Conservation (phyloP, 2,329 filamentous ascomycete genomes). For the Aspergillus amoenus region DNA sequence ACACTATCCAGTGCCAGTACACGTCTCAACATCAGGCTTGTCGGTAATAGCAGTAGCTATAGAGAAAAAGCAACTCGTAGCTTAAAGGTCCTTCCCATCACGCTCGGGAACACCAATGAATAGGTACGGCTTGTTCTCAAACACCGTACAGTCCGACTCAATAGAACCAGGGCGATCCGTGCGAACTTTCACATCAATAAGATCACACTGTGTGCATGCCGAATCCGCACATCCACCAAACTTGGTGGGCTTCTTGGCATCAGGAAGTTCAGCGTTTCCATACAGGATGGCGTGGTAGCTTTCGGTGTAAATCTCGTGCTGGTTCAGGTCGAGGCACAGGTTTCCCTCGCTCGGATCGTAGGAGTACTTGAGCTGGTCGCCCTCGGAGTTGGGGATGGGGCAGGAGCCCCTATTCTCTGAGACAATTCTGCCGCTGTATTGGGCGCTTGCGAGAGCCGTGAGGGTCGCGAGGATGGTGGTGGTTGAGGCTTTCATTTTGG, state of each 20-base stretch:
- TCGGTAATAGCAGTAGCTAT: too few species aligned
- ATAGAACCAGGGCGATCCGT: not conserved
- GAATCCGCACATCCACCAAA: not conserved
- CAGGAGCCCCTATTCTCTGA: not conserved
- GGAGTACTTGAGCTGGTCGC: not conserved
- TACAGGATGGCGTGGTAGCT: not conserved
- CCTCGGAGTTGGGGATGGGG: not conserved
- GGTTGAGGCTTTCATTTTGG: not conserved
- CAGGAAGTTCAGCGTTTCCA: not conserved
- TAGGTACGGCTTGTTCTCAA: not conserved
- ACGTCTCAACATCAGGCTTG: too few species aligned
- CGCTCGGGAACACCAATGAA: not conserved
- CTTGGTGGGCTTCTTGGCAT: not conserved
- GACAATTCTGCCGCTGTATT: not conserved
- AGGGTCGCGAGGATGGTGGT: not conserved
- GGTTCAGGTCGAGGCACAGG: not conserved
- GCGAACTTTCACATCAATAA: not conserved
- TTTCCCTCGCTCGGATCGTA: not conserved
- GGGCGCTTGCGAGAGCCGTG: not conserved
- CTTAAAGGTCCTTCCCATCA: not conserved
- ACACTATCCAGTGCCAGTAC: not conserved
- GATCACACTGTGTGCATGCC: not conserved
- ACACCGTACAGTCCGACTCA: not conserved
- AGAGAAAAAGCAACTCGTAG: not conserved
- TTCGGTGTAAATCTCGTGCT: not conserved